These are phyloP conservation scores for Boletellus sp. DNA, from an alignment of 1,284 basidiomycete genomes.

Conservation along the genomic window DNA sequence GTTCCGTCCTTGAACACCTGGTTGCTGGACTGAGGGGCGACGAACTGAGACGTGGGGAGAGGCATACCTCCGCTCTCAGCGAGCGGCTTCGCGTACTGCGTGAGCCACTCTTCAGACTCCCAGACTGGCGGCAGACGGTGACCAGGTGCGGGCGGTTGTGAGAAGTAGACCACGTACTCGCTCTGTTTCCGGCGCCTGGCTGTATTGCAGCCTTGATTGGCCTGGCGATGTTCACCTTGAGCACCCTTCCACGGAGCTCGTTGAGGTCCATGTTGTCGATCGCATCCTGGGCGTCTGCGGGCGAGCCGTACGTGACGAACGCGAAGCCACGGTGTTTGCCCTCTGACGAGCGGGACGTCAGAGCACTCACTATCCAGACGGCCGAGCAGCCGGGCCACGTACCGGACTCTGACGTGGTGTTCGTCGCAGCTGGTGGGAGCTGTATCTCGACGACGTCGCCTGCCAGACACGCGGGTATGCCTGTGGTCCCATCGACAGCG, in stretches of 20 bases:
- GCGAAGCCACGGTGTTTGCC: slow-evolving; percentile 79
- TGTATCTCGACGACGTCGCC: slow-evolving; percentile 82
- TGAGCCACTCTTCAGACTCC: slow-evolving; percentile 84
- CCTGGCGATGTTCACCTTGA: slow-evolving; percentile 75
- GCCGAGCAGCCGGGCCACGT: slow-evolving; percentile 10
- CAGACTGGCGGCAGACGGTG: slow-evolving; percentile 52
- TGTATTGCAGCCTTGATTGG: slow-evolving; percentile 66
- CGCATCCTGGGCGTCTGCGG: slow-evolving; percentile 80
- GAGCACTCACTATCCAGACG: not conserved
- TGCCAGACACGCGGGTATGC: slow-evolving; percentile 31
- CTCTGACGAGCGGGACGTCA: slow-evolving; percentile 42
- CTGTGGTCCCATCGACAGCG: not conserved
- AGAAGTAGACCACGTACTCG: slow-evolving; percentile 48
- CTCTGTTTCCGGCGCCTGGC: slow-evolving; percentile 60
- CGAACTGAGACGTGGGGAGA: slow-evolving; percentile 8
- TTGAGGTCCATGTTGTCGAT: slow-evolving; percentile 90
- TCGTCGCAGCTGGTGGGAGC: slow-evolving; percentile 63
- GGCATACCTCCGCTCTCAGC: slow-evolving; percentile 63
- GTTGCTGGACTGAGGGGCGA: slow-evolving; percentile 8
- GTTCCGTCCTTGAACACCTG: slow-evolving; percentile 57
- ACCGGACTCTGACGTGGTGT: slow-evolving; percentile 55
- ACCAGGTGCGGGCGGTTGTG: not conserved
- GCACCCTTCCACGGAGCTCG: slow-evolving; percentile 66
- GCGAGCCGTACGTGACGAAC: slow-evolving; percentile 71
- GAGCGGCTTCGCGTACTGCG: slow-evolving; percentile 68